A percentile compares a stretch with the other conserved stretches of the same genome.
Evolutionary conservation across 2,329 filamentous ascomycete species (phyloP).

Genomic region (Nigrospora sphaerica): DNA sequence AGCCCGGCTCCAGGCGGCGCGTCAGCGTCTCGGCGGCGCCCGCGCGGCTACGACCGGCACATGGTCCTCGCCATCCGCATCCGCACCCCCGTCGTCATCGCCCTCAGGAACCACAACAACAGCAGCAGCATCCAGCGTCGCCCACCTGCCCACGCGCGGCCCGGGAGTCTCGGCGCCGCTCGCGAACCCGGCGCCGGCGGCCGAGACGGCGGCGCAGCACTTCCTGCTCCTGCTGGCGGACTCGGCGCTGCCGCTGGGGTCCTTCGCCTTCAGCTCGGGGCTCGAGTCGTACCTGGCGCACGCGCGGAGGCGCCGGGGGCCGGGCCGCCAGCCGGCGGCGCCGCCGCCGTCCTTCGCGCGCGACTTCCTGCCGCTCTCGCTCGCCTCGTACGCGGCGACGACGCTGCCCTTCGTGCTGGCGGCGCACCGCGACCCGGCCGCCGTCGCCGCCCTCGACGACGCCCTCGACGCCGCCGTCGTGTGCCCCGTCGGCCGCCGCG

Average conservation of each 20-base stretch:
- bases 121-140: no score
- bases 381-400: slow-evolving; percentile 64
- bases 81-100: background rate
- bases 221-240: slow-evolving; percentile 72
- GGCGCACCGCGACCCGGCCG: slow-evolving; percentile 48
- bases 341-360: slow-evolving; percentile 44
- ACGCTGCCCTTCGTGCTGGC: slow-evolving; percentile 69
- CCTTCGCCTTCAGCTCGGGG: slow-evolving; percentile 81
- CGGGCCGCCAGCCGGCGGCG: slow-evolving; percentile 12
- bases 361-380: slow-evolving; percentile 60
- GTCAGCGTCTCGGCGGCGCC: slow-evolving; percentile 11
- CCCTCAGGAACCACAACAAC: background rate
- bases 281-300: slow-evolving; percentile 79
- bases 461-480: slow-evolving; percentile 67
- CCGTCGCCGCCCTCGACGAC: slow-evolving; percentile 60
- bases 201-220: slow-evolving; percentile 38
- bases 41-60: background rate
- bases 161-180: background rate
- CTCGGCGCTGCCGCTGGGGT: slow-evolving; percentile 73
- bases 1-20: slow-evolving; percentile 36
- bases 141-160: no score
- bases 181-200: background rate
- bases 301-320: slow-evolving; percentile 24
- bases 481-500: slow-evolving; percentile 72
- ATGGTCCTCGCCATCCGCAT: slow-evolving; percentile 2